Percentiles rank a stretch among this genome's conserved stretches.
phyloP scores from a whole-genome alignment of 768 basidiomycete species.

The Cystofilobasidium macerans region DNA sequence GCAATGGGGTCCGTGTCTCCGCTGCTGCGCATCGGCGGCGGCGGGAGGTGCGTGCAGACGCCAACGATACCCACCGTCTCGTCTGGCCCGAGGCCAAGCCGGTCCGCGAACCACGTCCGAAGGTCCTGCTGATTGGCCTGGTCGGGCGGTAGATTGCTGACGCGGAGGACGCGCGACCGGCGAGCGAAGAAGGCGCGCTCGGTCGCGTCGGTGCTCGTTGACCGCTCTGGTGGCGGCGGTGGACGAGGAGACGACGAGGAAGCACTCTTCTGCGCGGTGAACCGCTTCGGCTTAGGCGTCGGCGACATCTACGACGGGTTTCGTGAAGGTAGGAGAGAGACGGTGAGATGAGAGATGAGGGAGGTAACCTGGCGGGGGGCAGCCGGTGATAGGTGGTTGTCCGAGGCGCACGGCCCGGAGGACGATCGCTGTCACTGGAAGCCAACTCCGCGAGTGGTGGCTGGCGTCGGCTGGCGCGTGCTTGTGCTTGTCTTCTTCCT shows the following conservation, averaged over 20 bases:
- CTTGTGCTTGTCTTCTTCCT: too few species aligned
- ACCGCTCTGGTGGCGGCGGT: neutral
- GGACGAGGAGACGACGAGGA: neutral
- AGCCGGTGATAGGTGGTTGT: too few species aligned
- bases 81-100: neutral
- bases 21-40: neutral
- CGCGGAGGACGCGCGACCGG: conserved; percentile 2
- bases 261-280: too few species aligned
- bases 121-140: neutral
- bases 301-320: too few species aligned
- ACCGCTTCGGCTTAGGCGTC: too few species aligned
- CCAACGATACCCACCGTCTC: neutral
- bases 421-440: too few species aligned
- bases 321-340: too few species aligned
- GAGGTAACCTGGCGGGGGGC: too few species aligned
- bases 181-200: neutral
- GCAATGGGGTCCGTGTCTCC: neutral
- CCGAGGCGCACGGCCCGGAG: too few species aligned
- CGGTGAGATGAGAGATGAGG: too few species aligned
- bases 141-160: neutral
- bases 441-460: too few species aligned
- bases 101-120: neutral
- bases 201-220: neutral
- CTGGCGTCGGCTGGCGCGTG: too few species aligned
- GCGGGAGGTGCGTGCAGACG: neutral